Conservation (phyloP, 225 moss, liverwort and hornwort genomes). For the Climacium dendroides region DNA sequence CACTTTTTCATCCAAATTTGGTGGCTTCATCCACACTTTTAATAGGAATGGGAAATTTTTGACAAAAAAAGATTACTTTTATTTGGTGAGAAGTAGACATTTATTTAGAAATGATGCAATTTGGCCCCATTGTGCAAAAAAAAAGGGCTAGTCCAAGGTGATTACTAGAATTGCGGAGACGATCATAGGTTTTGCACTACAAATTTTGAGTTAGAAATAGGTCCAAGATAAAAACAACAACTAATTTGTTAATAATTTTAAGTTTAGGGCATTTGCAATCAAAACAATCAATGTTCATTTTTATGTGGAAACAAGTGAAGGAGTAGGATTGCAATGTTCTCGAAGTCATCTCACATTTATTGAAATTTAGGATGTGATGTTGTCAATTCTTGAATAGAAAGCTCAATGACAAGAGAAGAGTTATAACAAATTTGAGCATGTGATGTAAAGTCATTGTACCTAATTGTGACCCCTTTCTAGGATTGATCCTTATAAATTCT, state of each 20-base stretch:
- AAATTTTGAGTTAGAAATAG: too few species aligned
- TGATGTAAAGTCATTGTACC: too few species aligned
- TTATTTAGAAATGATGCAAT: too few species aligned
- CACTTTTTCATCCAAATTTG: too few species aligned
- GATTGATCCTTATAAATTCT: fast-evolving
- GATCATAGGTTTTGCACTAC: background rate
- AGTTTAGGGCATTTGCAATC: background rate
- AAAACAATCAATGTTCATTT: background rate
- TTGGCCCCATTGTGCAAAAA: too few species aligned
- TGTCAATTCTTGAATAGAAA: background rate
- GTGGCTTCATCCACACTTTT: too few species aligned
- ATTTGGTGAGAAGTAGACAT: too few species aligned
- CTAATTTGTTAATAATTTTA: too few species aligned
- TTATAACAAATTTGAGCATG: background rate
- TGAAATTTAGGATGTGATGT: too few species aligned
- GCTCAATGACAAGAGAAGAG: background rate
- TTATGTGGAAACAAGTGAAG: background rate
- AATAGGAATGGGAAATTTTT: too few species aligned
- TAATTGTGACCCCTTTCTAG: background rate
- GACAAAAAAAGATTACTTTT: too few species aligned
- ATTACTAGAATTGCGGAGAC: background rate
- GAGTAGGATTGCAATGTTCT: background rate
- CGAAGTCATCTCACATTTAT: background rate
- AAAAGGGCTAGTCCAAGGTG: background rate
- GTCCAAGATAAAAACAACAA: too few species aligned